phyloP scores from a whole-genome alignment of 768 basidiomycete genomes.

The Sporobolomyces phaffii region DNA sequence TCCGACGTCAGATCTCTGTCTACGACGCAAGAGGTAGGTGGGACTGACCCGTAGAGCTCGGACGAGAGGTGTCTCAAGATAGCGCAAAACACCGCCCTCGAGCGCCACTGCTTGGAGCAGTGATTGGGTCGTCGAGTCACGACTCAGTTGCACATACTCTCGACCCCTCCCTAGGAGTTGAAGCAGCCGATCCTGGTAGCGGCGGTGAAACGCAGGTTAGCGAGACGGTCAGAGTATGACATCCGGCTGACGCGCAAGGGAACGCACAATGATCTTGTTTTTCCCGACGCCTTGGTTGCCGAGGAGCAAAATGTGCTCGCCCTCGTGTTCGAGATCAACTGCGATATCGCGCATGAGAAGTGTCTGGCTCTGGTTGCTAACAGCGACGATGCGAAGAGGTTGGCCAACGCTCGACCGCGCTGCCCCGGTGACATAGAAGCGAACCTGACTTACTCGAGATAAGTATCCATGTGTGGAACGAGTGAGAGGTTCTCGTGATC shows the following conservation, averaged over 20 bases:
- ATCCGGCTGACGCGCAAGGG: not conserved
- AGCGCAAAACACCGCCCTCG: slow-evolving; percentile 9
- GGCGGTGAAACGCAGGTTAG: too few species aligned
- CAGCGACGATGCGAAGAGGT: not conserved
- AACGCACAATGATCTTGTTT: slow-evolving; percentile 26
- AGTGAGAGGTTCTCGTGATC: slow-evolving; percentile 18
- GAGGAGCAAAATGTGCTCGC: slow-evolving; percentile 29
- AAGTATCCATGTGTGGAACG: slow-evolving; percentile 17
- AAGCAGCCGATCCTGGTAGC: slow-evolving; percentile 25
- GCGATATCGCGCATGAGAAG: slow-evolving; percentile 24
- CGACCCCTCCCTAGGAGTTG: slow-evolving; percentile 26
- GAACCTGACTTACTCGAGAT: slow-evolving; percentile 17
- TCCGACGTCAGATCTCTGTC: too few species aligned
- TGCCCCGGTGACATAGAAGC: too few species aligned
- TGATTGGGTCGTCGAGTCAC: slow-evolving; percentile 21
- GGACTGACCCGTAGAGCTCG: slow-evolving; percentile 15
- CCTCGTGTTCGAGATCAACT: slow-evolving; percentile 20
- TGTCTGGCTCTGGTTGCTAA: slow-evolving; percentile 32
- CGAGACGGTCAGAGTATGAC: not conserved
- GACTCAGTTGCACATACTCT: slow-evolving; percentile 32
- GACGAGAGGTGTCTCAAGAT: slow-evolving; percentile 19
- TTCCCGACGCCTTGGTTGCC: slow-evolving; percentile 35
- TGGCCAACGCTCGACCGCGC: not conserved
- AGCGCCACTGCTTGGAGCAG: slow-evolving; percentile 13
- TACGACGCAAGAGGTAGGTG: too few species aligned